These are phyloP conservation scores for Fusarium agapanthi DNA, from an alignment of 2,329 filamentous ascomycete species.

Conservation along the genomic window DNA sequence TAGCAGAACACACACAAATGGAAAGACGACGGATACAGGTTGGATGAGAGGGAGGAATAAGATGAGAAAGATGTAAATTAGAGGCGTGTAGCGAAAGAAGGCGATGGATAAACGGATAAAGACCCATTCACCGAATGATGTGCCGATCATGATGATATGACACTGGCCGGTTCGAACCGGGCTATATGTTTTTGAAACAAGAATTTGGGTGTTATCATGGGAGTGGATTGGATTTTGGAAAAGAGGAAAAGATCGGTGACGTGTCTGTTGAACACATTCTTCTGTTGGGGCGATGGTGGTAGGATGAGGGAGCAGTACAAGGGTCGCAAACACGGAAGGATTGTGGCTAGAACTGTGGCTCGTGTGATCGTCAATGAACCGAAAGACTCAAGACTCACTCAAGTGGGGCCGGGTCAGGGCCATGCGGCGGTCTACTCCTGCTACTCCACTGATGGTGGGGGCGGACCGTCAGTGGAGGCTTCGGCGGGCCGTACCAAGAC, in stretches of 20 bases:
- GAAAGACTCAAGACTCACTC: not conserved
- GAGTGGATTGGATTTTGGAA: not conserved
- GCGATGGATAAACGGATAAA: conserved; percentile 57
- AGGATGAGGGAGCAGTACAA: conserved; percentile 12
- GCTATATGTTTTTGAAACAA: not conserved
- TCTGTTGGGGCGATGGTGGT: conserved; percentile 23
- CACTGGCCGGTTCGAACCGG: not conserved
- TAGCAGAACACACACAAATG: conserved; percentile 32
- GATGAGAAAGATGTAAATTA: conserved; percentile 49
- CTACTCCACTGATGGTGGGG: not conserved
- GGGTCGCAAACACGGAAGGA: conserved; percentile 1
- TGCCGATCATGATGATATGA: conserved; percentile 48
- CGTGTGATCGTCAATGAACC: not conserved
- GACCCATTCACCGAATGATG: conserved; percentile 50
- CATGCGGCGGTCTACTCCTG: not conserved
- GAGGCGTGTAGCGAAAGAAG: conserved; percentile 54
- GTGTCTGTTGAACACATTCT: conserved; percentile 28
- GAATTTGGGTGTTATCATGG: not conserved
- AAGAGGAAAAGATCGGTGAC: conserved; percentile 1
- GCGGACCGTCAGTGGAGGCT: not conserved
- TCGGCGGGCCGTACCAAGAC: not conserved
- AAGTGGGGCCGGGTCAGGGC: not conserved
- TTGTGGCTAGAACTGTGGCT: conserved; percentile 21
- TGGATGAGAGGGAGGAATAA: conserved; percentile 34
- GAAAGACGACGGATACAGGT: conserved; percentile 19